Evolutionary conservation across 192 early-diverging fungal species (phyloP).

Genomic region (Umbelopsis isabellina): DNA sequence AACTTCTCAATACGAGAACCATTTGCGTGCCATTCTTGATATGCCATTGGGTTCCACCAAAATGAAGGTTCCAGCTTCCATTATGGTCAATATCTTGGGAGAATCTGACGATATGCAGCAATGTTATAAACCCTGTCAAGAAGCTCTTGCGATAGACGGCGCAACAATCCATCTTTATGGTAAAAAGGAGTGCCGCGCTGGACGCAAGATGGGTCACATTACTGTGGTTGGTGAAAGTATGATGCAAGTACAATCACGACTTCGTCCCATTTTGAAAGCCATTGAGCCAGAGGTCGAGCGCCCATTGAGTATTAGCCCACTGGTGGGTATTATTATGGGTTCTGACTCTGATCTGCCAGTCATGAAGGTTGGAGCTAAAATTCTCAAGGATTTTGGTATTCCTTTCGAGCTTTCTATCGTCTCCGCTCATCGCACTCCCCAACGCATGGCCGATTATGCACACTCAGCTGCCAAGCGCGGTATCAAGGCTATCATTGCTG

Average conservation of each 20-base stretch:
- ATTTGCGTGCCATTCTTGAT: conserved; percentile 88
- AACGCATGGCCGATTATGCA: conserved; percentile 93
- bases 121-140: conserved; percentile 66
- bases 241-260: conserved; percentile 69
- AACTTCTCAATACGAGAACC: conserved; percentile 97
- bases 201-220: conserved; percentile 98
- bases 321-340: conserved; percentile 99
- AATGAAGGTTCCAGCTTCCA: conserved; percentile 88
- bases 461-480: conserved; percentile 85
- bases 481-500: conserved; percentile 96
- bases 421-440: conserved; percentile 95
- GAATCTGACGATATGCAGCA: conserved; percentile 59
- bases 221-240: conserved; percentile 89
- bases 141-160: conserved; percentile 78
- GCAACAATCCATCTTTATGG: conserved; percentile 95
- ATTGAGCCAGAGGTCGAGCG: conserved; percentile 62
- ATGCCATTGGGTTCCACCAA: conserved; percentile 85
- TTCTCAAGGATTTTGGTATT: conserved; percentile 86
- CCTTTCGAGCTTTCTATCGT: conserved; percentile 98
- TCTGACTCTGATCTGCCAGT: conserved; percentile 97
- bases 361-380: conserved; percentile 88
- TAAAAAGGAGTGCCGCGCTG: conserved; percentile 84
- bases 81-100: conserved; percentile 97
- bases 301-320: conserved; percentile 58
- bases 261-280: conserved; percentile 60